phyloP scores from a whole-genome alignment of 2,329 filamentous ascomycete genomes.

The Alternaria solani region DNA sequence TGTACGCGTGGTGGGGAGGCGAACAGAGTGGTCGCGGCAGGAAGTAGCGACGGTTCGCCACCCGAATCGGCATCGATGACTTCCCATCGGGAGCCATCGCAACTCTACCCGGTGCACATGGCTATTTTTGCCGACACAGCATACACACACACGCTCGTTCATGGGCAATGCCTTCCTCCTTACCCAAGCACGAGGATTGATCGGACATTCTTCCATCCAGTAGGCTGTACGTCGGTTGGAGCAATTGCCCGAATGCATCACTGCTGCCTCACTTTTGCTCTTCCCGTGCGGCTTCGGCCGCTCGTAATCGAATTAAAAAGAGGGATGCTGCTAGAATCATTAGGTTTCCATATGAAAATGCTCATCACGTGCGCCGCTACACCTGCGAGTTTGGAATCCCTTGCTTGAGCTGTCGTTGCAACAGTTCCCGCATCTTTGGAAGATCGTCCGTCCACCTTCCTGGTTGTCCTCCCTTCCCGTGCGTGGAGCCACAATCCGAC shows the following conservation, averaged over 20 bases:
- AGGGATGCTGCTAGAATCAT: background rate
- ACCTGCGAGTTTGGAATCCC: background rate
- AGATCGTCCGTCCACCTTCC: constrained; percentile 1
- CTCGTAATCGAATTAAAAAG: background rate
- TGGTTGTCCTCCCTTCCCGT: background rate
- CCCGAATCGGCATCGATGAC: constrained; percentile 20
- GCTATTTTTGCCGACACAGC: constrained; percentile 8
- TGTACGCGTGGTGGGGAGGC: constrained; percentile 19
- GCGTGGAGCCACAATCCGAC: constrained; percentile 1
- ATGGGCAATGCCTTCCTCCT: background rate
- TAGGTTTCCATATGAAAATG: background rate
- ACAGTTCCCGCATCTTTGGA: background rate
- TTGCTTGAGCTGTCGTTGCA: background rate
- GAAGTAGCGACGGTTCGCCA: constrained; percentile 23
- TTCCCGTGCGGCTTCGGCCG: background rate
- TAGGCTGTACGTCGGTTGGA: constrained; percentile 4
- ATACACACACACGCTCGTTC: background rate
- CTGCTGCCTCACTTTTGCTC: background rate
- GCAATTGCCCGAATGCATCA: constrained; percentile 1
- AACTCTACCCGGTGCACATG: constrained; percentile 7
- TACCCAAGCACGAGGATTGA: background rate
- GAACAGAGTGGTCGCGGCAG: constrained; percentile 8
- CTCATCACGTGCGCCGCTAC: constrained; percentile 1
- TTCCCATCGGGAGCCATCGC: constrained; percentile 20
- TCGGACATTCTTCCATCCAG: background rate